A percentile compares a stretch with the other conserved stretches of the same genome.
phyloP scores from a whole-genome alignment of 768 basidiomycete species.

The Auricularia sp. region DNA sequence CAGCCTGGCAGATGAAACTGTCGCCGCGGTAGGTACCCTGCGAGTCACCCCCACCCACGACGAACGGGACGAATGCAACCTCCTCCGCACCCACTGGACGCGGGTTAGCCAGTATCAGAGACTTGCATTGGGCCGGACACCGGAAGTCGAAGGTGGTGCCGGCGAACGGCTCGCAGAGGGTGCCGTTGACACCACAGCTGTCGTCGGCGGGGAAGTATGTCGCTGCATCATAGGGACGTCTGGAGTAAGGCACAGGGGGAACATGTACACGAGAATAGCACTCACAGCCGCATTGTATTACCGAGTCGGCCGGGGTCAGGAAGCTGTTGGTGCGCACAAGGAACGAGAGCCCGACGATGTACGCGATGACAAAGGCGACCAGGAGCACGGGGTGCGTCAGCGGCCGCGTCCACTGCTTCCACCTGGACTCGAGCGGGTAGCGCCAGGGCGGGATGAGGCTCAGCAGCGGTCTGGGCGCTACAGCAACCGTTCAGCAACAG shows the following conservation, averaged over 20 bases:
- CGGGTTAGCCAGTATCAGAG: conserved; percentile 58
- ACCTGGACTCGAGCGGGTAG: conserved; percentile 38
- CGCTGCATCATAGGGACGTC: conserved; percentile 52
- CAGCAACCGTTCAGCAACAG: neutral
- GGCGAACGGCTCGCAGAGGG: conserved; percentile 51
- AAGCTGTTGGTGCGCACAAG: conserved; percentile 65
- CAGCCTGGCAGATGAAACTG: conserved; percentile 76
- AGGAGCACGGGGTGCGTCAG: conserved; percentile 47
- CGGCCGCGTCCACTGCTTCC: conserved; percentile 40
- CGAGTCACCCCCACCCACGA: conserved; percentile 77
- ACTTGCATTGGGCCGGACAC: conserved; percentile 64
- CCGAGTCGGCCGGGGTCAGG: conserved; percentile 51
- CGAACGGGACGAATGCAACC: conserved; percentile 57
- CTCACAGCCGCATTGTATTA: conserved; percentile 55
- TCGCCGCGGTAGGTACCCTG: conserved; percentile 71
- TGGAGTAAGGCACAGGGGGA: conserved; percentile 56
- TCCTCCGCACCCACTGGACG: conserved; percentile 59
- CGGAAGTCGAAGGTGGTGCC: conserved; percentile 60
- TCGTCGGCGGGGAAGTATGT: conserved; percentile 61
- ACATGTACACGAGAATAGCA: conserved; percentile 60
- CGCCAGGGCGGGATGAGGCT: neutral
- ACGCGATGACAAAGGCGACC: conserved; percentile 42
- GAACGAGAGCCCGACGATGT: conserved; percentile 65
- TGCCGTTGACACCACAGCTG: conserved; percentile 65
- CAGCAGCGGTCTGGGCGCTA: conserved; percentile 8